Base-by-base conservation (phyloP, 2,329 filamentous ascomycete genomes). In the Thelonectria blattea region DNA sequence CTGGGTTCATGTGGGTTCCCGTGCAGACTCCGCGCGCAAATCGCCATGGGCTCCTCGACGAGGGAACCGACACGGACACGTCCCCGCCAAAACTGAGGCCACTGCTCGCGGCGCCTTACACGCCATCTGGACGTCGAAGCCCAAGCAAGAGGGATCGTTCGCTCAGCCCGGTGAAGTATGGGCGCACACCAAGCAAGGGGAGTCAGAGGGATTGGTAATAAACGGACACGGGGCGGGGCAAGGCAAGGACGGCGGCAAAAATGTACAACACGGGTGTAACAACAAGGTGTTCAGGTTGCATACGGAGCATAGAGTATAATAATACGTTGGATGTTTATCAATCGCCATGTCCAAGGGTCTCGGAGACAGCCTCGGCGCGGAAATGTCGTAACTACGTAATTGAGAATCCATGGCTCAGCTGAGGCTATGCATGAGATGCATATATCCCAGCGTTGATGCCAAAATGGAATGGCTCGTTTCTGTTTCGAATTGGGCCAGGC, bases 31-130 rank as follows among this genome's bases (percentile, higher is more conserved):
- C 82, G 5, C 76, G 71, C 32, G 68, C 76, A 51, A 77, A 78
- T 54, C 76, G 82, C 20, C 77, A 80, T 48, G 73, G 74, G n/a
- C 71, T 78, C 49, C 59, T 78, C 10, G 77, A 79, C 51, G 81
- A 83, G 9, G 79, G 73, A 1, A 81, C 79, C 0, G 84, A 86
- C 42, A 84, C 82, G 3, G 84, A 86, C 56, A 80, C 65, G 24
- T 82, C 82, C 8, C 81, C 83, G 0, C 76, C 76, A 5, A 75
- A 74, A 39, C 72, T 77, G 55, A 79, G 75, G 58, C 65, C 75
- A 1, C 70, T 84, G 17, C 75, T 80, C 54, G 71, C 76, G n/a
- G 74, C 80, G 3, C 77, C 78, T 5, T 77, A 76, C 59, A 83
- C 81, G 2, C 82, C 84, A 4, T 80, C 78, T 8, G 69, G 73